These are phyloP conservation scores for Primulina huaijiensis DNA, from an alignment of 257 asterid genomes.

Conservation along the genomic window DNA sequence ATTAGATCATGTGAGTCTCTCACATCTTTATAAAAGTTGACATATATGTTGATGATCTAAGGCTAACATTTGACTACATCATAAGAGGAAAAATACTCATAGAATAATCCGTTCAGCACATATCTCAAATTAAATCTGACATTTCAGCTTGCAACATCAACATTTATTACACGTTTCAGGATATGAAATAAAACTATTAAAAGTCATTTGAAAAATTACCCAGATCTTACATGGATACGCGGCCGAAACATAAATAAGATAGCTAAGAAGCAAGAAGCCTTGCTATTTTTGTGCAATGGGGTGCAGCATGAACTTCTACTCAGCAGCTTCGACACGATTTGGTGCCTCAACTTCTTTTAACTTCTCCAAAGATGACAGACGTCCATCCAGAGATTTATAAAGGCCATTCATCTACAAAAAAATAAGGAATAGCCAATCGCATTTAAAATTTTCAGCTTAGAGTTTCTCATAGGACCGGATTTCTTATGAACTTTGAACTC, in stretches of 20 bases:
- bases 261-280: not conserved
- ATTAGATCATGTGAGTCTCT: no score
- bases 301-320: slow-evolving; percentile 21
- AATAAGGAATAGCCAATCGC: not conserved
- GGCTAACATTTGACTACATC: no score
- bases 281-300: not conserved
- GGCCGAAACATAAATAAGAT: not conserved
- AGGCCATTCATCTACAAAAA: slow-evolving; percentile 44
- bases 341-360: slow-evolving; percentile 32
- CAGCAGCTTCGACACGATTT: slow-evolving; percentile 31
- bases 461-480: not conserved
- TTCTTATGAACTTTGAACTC: not conserved
- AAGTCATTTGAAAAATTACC: not conserved
- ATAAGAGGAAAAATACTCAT: no score
- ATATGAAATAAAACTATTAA: not conserved
- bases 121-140: no score
- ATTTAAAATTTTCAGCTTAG: slow-evolving; percentile 1
- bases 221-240: not conserved
- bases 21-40: no score
- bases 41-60: no score
- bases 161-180: not conserved
- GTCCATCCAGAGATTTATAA: slow-evolving; percentile 49
- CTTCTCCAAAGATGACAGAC: slow-evolving; percentile 42
- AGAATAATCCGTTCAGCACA: no score
- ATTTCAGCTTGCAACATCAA: not conserved